These are phyloP conservation scores for Stemphylium lycopersici DNA, from an alignment of 2,329 filamentous ascomycete genomes.

Conservation along the genomic window DNA sequence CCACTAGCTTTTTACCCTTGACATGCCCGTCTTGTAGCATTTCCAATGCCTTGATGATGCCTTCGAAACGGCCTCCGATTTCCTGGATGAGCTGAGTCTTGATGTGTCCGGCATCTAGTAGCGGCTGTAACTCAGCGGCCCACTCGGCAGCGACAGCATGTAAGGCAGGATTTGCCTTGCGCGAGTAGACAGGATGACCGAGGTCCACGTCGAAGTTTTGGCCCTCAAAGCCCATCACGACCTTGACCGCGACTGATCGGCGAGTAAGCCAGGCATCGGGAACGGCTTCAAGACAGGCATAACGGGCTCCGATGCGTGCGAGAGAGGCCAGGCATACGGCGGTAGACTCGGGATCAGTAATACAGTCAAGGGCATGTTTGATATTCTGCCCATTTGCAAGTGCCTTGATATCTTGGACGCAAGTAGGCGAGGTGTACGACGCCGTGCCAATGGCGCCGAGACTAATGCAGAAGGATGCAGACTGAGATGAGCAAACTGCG, in stretches of 20 bases:
- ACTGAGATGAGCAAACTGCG: background rate
- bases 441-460: background rate
- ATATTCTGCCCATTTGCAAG: background rate
- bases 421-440: background rate
- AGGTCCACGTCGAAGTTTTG: background rate
- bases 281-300: background rate
- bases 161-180: background rate
- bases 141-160: background rate
- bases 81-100: background rate
- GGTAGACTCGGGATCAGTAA: background rate
- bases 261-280: background rate
- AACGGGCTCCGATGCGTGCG: background rate
- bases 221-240: background rate
- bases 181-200: background rate
- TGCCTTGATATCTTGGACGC: background rate
- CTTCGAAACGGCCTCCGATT: background rate
- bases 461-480: background rate
- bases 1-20: background rate
- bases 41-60: background rate
- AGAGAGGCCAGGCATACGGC: background rate
- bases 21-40: background rate
- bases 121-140: background rate
- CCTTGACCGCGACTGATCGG: background rate
- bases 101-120: background rate
- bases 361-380: constrained; percentile 1